Evolutionary conservation across 2,329 filamentous ascomycete genomes (phyloP), one percentile per base, ranked within the genome.

Genomic region (Xylaria arbuscula): DNA sequence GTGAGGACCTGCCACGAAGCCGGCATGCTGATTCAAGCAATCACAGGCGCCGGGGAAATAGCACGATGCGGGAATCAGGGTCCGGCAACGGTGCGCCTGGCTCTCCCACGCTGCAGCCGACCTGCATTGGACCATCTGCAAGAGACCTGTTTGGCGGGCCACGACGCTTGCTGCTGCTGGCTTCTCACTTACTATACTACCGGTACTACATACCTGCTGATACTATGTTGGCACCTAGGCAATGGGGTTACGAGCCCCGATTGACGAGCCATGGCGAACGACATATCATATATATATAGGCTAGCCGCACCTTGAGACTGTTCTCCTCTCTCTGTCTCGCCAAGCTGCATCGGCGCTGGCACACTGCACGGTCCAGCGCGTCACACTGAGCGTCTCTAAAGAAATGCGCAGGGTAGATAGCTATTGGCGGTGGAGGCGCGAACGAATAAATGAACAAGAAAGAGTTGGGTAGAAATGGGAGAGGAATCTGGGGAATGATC

Each of bases 1-100:
- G 73, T 78, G 65, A 77, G 77, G 70, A 71, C 66, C 42, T 77
- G 77, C 77, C 77, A 78, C 77, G 77, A 78, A 78, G 74, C 74
- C 73, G 72, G 72, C 66, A 65, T 63, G 67, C 67, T 58, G 65
- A 66, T 66, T 57, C 70, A 63, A 75, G 72, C 68, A 76, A 67
- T 71, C 71, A 75, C 58, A 76, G 60, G 64, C 51, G 56, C 62
- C 59, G 60, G 66, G 66, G 68, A 72, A 72, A 74, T 77, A 77
- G 75, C 74, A 69, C 68, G 72, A 74, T 67, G 61, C 69, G 62
- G 74, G 64, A 66, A 66, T 68, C 68, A 70, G 69, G 66, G 66
- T 60, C 75, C 75, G 73, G 70, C 73, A 76, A 68, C 75, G 73
- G 76, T 72, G 73, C 72, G 73, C 72, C 53, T 67, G 54, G 67